phyloP scores from a whole-genome alignment of 805 yeast species.

The Nakazawaea ishiwadae region DNA sequence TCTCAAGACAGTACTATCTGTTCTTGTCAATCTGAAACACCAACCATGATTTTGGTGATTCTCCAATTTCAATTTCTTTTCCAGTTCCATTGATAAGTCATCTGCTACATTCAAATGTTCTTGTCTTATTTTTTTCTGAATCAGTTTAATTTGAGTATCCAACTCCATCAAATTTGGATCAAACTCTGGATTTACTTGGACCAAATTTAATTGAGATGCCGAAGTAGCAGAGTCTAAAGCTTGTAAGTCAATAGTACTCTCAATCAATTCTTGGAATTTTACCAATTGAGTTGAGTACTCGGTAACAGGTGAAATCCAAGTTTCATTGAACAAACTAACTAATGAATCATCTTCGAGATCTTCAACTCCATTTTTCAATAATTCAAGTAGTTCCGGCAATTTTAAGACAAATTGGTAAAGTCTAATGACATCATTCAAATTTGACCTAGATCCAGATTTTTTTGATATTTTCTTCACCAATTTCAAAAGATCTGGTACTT shows the following conservation, averaged over 20 bases:
- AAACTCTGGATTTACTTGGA: conserved; percentile 83
- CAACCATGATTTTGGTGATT: conserved; percentile 86
- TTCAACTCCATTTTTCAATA: conserved; percentile 29
- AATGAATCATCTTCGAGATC: conserved; percentile 17
- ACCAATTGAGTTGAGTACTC: conserved; percentile 45
- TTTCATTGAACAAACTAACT: conserved; percentile 33
- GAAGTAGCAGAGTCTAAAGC: conserved; percentile 76
- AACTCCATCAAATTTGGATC: conserved; percentile 69
- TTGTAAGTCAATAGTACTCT: conserved; percentile 84
- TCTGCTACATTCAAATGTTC: conserved; percentile 65
- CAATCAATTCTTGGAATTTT: conserved; percentile 81
- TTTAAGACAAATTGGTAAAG: conserved; percentile 74
- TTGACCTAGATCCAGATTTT: conserved; percentile 39
- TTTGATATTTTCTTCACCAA: conserved; percentile 60
- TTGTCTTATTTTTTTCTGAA: conserved; percentile 49
- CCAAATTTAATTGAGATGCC: conserved; percentile 28
- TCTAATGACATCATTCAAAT: conserved; percentile 84
- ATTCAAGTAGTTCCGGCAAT: conserved; percentile 62
- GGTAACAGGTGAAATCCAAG: conserved; percentile 58
- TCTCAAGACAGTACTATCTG: conserved; percentile 79
- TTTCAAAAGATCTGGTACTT: conserved; percentile 81
- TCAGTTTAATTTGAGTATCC: conserved; percentile 49
- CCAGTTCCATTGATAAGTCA: conserved; percentile 76
- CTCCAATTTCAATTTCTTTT: conserved; percentile 85
- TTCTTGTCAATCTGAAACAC: conserved; percentile 90